Conservation (phyloP, 805 yeast species). For the Blastobotrys robertii region DNA sequence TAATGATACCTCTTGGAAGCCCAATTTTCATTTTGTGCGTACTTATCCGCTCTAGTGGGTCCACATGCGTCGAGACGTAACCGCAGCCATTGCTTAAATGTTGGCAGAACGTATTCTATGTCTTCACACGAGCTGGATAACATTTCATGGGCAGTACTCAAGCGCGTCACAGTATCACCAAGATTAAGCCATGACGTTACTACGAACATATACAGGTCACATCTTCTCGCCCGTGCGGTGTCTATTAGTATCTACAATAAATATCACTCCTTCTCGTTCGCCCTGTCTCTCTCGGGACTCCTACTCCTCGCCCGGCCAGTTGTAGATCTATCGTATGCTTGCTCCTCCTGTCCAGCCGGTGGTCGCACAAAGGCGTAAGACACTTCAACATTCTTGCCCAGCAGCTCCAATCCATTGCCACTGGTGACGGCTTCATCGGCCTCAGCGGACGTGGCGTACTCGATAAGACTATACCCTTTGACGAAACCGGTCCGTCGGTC, state of each 20-base stretch:
- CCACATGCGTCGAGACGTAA: no score
- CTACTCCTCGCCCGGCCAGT: conserved; percentile 1
- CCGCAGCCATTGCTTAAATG: no score
- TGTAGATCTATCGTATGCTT: not conserved
- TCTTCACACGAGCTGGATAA: no score
- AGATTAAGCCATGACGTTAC: no score
- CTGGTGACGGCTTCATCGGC: conserved; percentile 28
- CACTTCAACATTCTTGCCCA: conserved; percentile 27
- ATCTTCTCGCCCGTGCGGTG: no score
- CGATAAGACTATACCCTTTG: conserved; percentile 35
- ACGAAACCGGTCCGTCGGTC: conserved; percentile 37
- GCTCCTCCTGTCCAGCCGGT: conserved; percentile 3
- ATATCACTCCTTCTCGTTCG: conserved; percentile 2
- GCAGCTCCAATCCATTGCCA: conserved; percentile 25
- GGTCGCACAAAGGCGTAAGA: conserved; percentile 35
- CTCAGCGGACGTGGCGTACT: conserved; percentile 26
- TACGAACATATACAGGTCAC: no score
- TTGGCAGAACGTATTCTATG: no score
- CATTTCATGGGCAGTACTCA: no score
- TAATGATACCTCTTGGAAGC: no score
- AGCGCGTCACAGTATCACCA: no score
- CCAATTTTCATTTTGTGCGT: no score
- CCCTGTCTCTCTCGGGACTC: conserved; percentile 2
- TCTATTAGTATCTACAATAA: conserved; percentile 1
- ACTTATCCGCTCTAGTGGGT: no score